Conservation (phyloP, 1,139 yeast species). For the Debaryomyces subglobosus region DNA sequence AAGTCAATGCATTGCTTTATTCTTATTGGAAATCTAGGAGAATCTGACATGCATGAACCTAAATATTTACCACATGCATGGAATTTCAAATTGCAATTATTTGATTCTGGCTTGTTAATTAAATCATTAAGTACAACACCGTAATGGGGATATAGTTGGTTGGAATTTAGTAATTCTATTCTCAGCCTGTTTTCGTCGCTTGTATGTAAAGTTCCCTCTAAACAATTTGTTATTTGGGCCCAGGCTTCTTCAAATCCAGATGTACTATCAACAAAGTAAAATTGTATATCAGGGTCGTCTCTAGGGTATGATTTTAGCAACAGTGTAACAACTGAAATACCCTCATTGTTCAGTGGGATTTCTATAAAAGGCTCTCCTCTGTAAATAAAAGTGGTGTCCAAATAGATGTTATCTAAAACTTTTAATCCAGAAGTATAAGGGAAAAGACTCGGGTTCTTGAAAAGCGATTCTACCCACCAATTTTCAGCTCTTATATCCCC, state of each 20-base stretch:
- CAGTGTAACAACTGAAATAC: conserved; percentile 37
- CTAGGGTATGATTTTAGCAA: conserved; percentile 46
- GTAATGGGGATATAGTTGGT: not conserved
- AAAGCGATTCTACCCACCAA: conserved; percentile 51
- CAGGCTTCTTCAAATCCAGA: conserved; percentile 63
- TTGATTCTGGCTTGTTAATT: not conserved
- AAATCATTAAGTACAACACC: not conserved
- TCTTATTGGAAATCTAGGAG: conserved; percentile 21
- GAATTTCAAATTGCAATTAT: conserved; percentile 14
- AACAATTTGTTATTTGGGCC: conserved; percentile 38
- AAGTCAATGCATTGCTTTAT: conserved; percentile 47
- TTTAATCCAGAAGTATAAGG: conserved; percentile 45
- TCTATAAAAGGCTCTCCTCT: conserved; percentile 53
- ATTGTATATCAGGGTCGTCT: conserved; percentile 41
- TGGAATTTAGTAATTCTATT: conserved; percentile 11
- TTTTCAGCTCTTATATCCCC: conserved; percentile 64
- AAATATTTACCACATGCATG: conserved; percentile 34
- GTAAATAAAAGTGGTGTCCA: conserved; percentile 60
- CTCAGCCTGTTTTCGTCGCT: conserved; percentile 26
- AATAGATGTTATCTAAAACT: conserved; percentile 49
- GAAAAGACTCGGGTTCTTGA: conserved; percentile 40
- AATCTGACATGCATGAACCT: conserved; percentile 2
- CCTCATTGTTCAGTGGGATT: conserved; percentile 46
- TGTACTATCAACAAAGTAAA: conserved; percentile 44
- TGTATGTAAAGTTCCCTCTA: conserved; percentile 37